These are phyloP conservation scores for Vaccinium darrowii DNA, from an alignment of 148 eudicot genomes.

Conservation along the genomic window DNA sequence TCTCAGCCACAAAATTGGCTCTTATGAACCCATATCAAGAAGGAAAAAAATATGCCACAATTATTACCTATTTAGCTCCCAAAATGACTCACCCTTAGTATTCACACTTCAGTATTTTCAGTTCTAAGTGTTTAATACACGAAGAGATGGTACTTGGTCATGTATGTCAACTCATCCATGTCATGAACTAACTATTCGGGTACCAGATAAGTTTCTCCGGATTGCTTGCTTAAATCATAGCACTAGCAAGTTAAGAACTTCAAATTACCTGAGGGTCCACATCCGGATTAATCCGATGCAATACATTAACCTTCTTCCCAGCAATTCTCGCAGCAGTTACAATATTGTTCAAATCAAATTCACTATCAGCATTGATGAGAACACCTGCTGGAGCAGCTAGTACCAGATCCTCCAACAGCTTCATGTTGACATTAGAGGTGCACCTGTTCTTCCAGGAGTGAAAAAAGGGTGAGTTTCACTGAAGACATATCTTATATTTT, in stretches of 20 bases:
- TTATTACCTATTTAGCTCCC: no score
- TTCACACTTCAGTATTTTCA: no score
- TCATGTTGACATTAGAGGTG: constrained; percentile 85
- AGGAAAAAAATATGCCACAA: no score
- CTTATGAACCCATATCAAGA: no score
- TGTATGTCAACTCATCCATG: not conserved
- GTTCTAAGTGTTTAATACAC: not conserved
- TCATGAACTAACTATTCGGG: not conserved
- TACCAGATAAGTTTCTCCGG: not conserved
- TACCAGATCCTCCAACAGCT: constrained; percentile 76
- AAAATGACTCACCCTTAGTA: no score
- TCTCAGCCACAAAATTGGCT: no score
- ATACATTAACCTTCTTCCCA: constrained; percentile 71
- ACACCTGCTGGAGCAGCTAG: constrained; percentile 84
- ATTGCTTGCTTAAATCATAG: not conserved
- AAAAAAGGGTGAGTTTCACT: no score
- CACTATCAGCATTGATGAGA: constrained; percentile 84
- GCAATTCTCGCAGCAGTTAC: constrained; percentile 66
- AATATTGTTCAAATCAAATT: constrained; percentile 64
- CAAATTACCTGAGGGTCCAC: constrained; percentile 74
- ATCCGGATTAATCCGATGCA: no score
- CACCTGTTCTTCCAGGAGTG: constrained; percentile 41
- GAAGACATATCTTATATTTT: no score
- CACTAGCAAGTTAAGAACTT: not conserved
- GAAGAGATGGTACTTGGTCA: not conserved